Conservation (phyloP, 257 asterid species). For the Rauvolfia tetraphylla region DNA sequence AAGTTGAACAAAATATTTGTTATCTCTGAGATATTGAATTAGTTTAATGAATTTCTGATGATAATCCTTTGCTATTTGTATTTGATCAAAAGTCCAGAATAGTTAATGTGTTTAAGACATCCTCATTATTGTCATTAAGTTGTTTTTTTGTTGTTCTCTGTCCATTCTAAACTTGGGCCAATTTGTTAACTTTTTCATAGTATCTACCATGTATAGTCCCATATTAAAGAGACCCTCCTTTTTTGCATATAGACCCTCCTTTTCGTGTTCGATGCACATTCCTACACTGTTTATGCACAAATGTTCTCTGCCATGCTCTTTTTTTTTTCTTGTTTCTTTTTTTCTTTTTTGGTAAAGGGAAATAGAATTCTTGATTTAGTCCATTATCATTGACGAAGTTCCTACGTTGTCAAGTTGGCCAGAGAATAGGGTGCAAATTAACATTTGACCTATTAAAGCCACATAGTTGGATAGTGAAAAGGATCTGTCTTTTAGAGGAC, state of each 20-base stretch:
- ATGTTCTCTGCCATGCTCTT: background rate
- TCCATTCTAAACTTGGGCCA: background rate
- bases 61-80: background rate
- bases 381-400: background rate
- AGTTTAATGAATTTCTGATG: background rate
- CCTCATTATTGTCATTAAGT: slow-evolving; percentile 2
- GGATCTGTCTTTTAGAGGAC: background rate
- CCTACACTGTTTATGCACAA: background rate
- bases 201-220: background rate
- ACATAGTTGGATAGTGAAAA: too few species aligned
- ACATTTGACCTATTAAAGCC: too few species aligned
- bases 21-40: background rate
- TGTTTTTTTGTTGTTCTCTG: background rate
- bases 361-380: background rate
- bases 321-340: background rate
- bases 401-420: too few species aligned
- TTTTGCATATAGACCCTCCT: too few species aligned
- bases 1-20: background rate
- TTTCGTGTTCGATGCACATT: background rate
- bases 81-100: background rate
- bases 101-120: background rate
- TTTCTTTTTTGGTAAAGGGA: background rate
- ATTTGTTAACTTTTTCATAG: background rate
- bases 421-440: too few species aligned
- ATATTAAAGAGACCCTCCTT: background rate